A percentile compares a stretch with the other conserved stretches of the same genome.
Conservation (phyloP, 2,329 filamentous ascomycete species). For the Epichloe scottii region DNA sequence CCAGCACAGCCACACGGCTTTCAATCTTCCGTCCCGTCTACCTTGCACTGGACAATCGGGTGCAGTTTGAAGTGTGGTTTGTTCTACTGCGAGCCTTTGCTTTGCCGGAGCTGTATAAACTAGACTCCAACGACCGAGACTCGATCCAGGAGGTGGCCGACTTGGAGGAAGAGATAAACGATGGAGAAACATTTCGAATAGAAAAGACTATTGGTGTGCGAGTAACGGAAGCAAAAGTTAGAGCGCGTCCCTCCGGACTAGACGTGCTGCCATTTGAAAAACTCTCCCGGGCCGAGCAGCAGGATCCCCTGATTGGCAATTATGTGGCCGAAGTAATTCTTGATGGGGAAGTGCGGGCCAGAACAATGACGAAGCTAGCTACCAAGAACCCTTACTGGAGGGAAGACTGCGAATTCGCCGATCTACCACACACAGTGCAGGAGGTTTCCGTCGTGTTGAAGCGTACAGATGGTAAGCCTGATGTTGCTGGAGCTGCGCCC, state of each 20-base stretch:
- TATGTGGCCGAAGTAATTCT: slow-evolving; percentile 71
- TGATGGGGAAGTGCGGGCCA: slow-evolving; percentile 65
- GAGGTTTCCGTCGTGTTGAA: slow-evolving; percentile 62
- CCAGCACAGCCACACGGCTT: slow-evolving; percentile 57
- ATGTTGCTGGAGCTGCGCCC: slow-evolving; percentile 27
- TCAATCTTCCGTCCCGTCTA: slow-evolving; percentile 81
- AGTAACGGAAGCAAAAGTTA: slow-evolving; percentile 51
- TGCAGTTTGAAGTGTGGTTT: slow-evolving; percentile 97
- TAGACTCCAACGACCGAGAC: slow-evolving; percentile 32
- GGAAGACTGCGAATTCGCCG: slow-evolving; percentile 65
- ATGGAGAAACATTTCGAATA: slow-evolving; percentile 44
- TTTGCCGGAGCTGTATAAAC: slow-evolving; percentile 76
- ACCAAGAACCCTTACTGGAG: slow-evolving; percentile 72
- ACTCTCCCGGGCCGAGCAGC: slow-evolving; percentile 11
- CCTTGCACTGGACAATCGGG: slow-evolving; percentile 70
- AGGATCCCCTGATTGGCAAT: slow-evolving; percentile 45
- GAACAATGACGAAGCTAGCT: slow-evolving; percentile 58
- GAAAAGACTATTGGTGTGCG: slow-evolving; percentile 48
- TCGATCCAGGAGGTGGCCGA: slow-evolving; percentile 29
- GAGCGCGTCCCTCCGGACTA: slow-evolving; percentile 18
- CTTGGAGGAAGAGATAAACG: slow-evolving; percentile 23
- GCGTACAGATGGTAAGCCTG: slow-evolving; percentile 39
- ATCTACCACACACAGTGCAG: slow-evolving; percentile 57
- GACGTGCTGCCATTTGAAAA: slow-evolving; percentile 13
- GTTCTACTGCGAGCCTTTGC: slow-evolving; percentile 84